These are phyloP conservation scores for Lasiosphaeria miniovina DNA, from an alignment of 495 filamentous ascomycete species.

Conservation along the genomic window DNA sequence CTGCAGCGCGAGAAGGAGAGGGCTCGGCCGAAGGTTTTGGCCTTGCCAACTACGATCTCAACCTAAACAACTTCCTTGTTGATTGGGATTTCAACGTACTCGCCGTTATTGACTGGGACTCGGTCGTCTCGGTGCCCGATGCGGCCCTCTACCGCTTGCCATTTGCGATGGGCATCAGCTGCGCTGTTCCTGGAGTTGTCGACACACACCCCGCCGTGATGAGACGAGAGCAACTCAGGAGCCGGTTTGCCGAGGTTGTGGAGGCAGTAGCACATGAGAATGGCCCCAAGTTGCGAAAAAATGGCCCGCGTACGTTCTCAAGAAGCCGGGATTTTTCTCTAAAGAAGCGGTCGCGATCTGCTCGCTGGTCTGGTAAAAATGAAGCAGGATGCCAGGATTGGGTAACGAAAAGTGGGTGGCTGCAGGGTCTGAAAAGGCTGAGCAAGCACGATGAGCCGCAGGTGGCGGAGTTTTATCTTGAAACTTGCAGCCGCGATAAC, in stretches of 20 bases:
- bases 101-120: slow-evolving; percentile 5
- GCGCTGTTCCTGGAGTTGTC: not conserved
- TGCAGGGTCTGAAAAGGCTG: not conserved
- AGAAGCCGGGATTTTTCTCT: not conserved
- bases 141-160: slow-evolving; percentile 8
- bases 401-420: slow-evolving; percentile 5
- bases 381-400: slow-evolving; percentile 7
- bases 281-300: not conserved
- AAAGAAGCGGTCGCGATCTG: not conserved
- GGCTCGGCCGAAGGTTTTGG: not conserved
- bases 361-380: slow-evolving; percentile 1
- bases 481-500: no score
- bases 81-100: slow-evolving; percentile 5
- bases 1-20: not conserved
- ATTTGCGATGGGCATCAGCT: slow-evolving; percentile 1
- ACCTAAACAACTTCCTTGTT: slow-evolving; percentile 4
- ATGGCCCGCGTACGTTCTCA: not conserved
- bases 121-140: not conserved
- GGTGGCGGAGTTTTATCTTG: not conserved
- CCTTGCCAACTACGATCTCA: slow-evolving; percentile 5
- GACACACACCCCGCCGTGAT: slow-evolving; percentile 3
- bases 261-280: not conserved
- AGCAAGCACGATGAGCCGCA: slow-evolving; percentile 1
- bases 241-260: not conserved
- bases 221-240: not conserved